Percentiles rank a stretch among this genome's conserved stretches.
phyloP scores from a whole-genome alignment of 1,284 basidiomycete species.

The Ganoderma meredithae region DNA sequence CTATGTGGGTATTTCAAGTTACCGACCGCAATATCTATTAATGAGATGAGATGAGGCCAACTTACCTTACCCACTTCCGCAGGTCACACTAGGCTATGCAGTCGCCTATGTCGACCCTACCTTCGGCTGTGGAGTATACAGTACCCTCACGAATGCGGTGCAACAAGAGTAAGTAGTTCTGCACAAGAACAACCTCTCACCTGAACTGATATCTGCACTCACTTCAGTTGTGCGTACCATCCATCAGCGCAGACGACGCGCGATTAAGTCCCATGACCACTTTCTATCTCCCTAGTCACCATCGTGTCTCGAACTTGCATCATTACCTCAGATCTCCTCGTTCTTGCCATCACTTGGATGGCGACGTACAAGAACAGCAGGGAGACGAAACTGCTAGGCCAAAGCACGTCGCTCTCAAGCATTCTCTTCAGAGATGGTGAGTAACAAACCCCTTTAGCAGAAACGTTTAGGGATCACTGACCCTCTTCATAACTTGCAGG shows the following conservation, averaged over 20 bases:
- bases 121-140: not conserved
- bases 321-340: constrained; percentile 9
- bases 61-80: no score
- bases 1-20: constrained; percentile 4
- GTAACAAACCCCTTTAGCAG: not conserved
- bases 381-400: constrained; percentile 6
- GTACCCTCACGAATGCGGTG: not conserved
- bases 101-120: not conserved
- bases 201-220: not conserved
- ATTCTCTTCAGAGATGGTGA: constrained; percentile 16
- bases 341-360: constrained; percentile 13
- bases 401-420: constrained; percentile 6
- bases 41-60: not conserved
- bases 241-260: not conserved
- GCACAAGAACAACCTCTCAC: not conserved
- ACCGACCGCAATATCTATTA: not conserved
- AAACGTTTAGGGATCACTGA: no score
- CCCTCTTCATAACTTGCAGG: not conserved
- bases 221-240: not conserved
- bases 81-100: constrained; percentile 5
- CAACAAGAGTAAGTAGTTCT: constrained; percentile 4
- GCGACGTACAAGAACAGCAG: constrained; percentile 8
- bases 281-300: not conserved
- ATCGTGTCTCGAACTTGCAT: constrained; percentile 12
- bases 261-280: no score